Evolutionary conservation across 2,329 filamentous ascomycete genomes (phyloP).

Genomic region (Ophiocordyceps camponoti-floridani): DNA sequence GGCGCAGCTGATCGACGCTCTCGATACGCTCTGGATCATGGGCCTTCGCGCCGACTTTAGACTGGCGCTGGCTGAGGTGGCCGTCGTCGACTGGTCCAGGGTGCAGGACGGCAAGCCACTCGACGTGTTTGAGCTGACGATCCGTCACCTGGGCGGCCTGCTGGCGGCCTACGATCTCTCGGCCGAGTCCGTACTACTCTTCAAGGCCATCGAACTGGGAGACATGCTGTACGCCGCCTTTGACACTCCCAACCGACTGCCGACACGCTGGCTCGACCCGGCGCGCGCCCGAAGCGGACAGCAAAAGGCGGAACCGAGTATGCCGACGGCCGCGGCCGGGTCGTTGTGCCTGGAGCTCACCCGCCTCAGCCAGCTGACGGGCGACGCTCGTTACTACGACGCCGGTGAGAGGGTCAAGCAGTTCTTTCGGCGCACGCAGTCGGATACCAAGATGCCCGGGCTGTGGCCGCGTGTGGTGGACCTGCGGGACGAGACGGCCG

Average conservation of each 20-base stretch:
- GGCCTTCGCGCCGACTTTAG: slow-evolving; percentile 36
- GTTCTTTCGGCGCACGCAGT: slow-evolving; percentile 46
- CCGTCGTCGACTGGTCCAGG: slow-evolving; percentile 35
- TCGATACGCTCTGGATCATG: slow-evolving; percentile 44
- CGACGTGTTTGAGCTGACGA: slow-evolving; percentile 46
- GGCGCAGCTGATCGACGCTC: slow-evolving; percentile 39
- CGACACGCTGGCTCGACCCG: slow-evolving; percentile 27
- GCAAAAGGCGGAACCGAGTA: slow-evolving; percentile 16
- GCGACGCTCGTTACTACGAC: slow-evolving; percentile 57
- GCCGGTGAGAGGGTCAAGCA: slow-evolving; percentile 57
- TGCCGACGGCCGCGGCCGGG: slow-evolving; percentile 31
- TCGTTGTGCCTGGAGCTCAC: slow-evolving; percentile 61
- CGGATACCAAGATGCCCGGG: slow-evolving; percentile 48
- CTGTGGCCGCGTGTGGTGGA: slow-evolving; percentile 54
- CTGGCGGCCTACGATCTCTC: slow-evolving; percentile 34
- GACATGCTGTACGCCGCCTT: slow-evolving; percentile 34
- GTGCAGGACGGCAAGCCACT: slow-evolving; percentile 22
- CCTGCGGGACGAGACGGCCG: slow-evolving; percentile 31
- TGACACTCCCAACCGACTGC: slow-evolving; percentile 34
- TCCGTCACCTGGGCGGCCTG: slow-evolving; percentile 34
- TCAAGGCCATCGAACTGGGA: slow-evolving; percentile 31
- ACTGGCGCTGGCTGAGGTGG: slow-evolving; percentile 27
- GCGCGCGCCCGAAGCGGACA: slow-evolving; percentile 17
- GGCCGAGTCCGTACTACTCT: slow-evolving; percentile 23
- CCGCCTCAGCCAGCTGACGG: slow-evolving; percentile 54